Evolutionary conservation across 73 alveolate genomes (phyloP).

Genomic region (Paramecium sonneborni): DNA sequence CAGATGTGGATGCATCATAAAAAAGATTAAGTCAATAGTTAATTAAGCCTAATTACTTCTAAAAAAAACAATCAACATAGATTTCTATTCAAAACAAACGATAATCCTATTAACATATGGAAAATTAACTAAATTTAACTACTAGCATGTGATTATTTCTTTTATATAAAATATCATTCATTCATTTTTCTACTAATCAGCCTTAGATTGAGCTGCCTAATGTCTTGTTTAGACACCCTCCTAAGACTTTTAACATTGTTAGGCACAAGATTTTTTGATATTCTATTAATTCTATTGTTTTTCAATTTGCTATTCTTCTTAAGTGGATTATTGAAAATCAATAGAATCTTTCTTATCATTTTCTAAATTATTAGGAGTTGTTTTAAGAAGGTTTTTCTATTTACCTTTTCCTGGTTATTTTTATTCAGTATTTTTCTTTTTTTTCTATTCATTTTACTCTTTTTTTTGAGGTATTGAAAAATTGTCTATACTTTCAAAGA

Average conservation of each 20-base stretch:
- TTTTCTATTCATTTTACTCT: not conserved
- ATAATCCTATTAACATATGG: not conserved
- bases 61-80: not conserved
- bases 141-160: not conserved
- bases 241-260: not conserved
- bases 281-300: not conserved
- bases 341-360: not conserved
- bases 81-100: too few species aligned
- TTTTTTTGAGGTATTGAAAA: not conserved
- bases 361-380: not conserved
- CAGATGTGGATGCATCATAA: not conserved
- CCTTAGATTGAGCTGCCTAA: not conserved
- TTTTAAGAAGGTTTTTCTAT: not conserved
- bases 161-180: not conserved
- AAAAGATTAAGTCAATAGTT: not conserved
- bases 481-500: not conserved
- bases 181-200: not conserved
- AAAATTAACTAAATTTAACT: not conserved
- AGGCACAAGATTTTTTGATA: not conserved
- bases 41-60: not conserved
- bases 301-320: not conserved
- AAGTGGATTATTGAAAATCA: not conserved
- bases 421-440: not conserved
- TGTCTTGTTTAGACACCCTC: not conserved
- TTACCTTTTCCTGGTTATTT: not conserved